Base-by-base conservation (phyloP, 2,329 filamentous ascomycete genomes). In the Pezicula radicicola region DNA sequence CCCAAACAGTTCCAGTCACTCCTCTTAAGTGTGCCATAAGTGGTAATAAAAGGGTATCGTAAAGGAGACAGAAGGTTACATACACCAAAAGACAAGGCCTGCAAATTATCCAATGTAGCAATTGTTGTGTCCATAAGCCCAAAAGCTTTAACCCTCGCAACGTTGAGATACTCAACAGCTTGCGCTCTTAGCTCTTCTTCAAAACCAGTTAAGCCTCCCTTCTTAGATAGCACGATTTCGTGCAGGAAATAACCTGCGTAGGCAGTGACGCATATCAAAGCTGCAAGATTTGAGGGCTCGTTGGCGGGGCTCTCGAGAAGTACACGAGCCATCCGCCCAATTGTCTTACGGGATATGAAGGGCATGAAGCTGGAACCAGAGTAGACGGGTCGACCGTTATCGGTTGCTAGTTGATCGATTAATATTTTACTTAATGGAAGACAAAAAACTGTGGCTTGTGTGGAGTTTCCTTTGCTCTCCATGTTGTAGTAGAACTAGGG, bases 191-290 rank as follows among this genome's bases (percentile, higher is more conserved):
- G 28, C 7, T 28, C 19, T 12, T 42, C 40, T 39, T 56, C 54
- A 10, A 54, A 28, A 6, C 54, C 51, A 21, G 50, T 55, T 6
- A 18, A 6, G 3, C 52, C 28, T 5, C 42, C 27, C 12, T 40
- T 15, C 10, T 28, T 42, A 8, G 40, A 33, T 2, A 56, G 46
- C 5, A 56, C 46, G 25, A 54, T 54, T 28, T 56, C 54, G 19
- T 52, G 52, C 15, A 56, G 30, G 33, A 54, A 56, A 36, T 56
- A 56, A 4, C 30, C 44, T 10, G 51, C 54, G 44, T 53, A 56
- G 3, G 54, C 21, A 13, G 45, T 12, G n/a, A 54, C 51, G 28
- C 54, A 56, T 18, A 54, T 48, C 5, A 54, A 46, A 27, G 28
- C 48, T 2, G 54, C 40, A 18, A 41, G 43, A 30, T 56, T 33